Percentiles rank a stretch among this genome's conserved stretches.
These are phyloP conservation scores for Solanum hybrid DNA, from an alignment of 305 asterid genomes.

Conservation along the genomic window DNA sequence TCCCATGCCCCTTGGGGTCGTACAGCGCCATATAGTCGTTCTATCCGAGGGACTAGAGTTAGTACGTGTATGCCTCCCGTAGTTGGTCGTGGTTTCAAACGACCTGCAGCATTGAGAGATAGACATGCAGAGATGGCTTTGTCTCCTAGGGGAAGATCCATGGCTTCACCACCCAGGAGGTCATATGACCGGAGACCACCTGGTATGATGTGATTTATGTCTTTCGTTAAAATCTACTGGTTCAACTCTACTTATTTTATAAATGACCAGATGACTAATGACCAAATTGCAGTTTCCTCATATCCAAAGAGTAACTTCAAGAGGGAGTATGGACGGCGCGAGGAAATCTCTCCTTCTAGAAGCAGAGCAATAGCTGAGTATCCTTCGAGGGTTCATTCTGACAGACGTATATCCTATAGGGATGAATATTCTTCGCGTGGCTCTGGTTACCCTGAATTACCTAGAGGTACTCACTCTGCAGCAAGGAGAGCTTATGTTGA, in stretches of 20 bases:
- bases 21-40: slow-evolving; percentile 41
- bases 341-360: slow-evolving; percentile 63
- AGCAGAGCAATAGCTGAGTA: slow-evolving; percentile 66
- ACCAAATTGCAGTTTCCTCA: slow-evolving; percentile 44
- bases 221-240: not conserved
- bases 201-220: slow-evolving; percentile 37
- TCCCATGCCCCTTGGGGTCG: slow-evolving; percentile 70
- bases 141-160: slow-evolving; percentile 69
- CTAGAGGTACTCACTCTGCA: slow-evolving; percentile 64
- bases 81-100: slow-evolving; percentile 52
- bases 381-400: slow-evolving; percentile 50
- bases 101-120: slow-evolving; percentile 58
- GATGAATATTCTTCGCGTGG: slow-evolving; percentile 75
- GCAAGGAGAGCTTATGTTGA: slow-evolving; percentile 75
- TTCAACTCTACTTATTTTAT: not conserved
- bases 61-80: slow-evolving; percentile 52
- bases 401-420: slow-evolving; percentile 59
- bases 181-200: slow-evolving; percentile 90
- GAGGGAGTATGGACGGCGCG: slow-evolving; percentile 74
- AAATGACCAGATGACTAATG: not conserved
- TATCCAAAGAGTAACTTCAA: slow-evolving; percentile 61
- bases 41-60: slow-evolving; percentile 49
- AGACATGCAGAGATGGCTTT: slow-evolving; percentile 57
- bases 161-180: slow-evolving; percentile 56
- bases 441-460: slow-evolving; percentile 61